These are phyloP conservation scores for Xylaria telfairii DNA, from an alignment of 495 filamentous ascomycete genomes.

Conservation along the genomic window DNA sequence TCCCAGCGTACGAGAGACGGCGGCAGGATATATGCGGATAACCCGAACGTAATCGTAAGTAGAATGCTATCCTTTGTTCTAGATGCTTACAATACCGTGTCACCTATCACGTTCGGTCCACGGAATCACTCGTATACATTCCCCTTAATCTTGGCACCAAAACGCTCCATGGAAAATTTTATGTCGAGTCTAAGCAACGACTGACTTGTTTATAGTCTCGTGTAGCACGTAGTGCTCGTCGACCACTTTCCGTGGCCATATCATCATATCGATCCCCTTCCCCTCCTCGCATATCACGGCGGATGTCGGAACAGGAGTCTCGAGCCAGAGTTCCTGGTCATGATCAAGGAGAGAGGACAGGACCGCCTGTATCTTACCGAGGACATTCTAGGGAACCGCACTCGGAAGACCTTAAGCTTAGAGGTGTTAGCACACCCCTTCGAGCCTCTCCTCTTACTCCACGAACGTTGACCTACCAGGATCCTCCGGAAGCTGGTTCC, in stretches of 20 bases:
- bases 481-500: conserved; percentile 54
- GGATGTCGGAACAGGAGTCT: conserved; percentile 55
- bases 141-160: not conserved
- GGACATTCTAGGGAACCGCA: conserved; percentile 37
- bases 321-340: conserved; percentile 41
- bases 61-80: conserved; percentile 25
- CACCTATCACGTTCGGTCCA: conserved; percentile 9
- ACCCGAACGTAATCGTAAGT: conserved; percentile 51
- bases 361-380: conserved; percentile 41
- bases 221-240: conserved; percentile 45
- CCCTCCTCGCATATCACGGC: conserved; percentile 46
- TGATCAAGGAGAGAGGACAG: conserved; percentile 35
- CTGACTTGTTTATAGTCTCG: conserved; percentile 45
- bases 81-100: conserved; percentile 16
- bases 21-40: conserved; percentile 39
- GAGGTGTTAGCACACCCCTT: conserved; percentile 35
- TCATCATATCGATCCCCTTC: conserved; percentile 39
- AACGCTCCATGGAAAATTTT: not conserved
- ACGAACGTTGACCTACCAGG: conserved; percentile 48
- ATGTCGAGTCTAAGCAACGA: not conserved
- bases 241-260: conserved; percentile 53
- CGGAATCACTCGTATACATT: not conserved
- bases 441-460: conserved; percentile 52
- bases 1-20: conserved; percentile 41
- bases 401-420: conserved; percentile 31